Conservation (phyloP, 208 protist genomes). For the Crithidia sp. region DNA sequence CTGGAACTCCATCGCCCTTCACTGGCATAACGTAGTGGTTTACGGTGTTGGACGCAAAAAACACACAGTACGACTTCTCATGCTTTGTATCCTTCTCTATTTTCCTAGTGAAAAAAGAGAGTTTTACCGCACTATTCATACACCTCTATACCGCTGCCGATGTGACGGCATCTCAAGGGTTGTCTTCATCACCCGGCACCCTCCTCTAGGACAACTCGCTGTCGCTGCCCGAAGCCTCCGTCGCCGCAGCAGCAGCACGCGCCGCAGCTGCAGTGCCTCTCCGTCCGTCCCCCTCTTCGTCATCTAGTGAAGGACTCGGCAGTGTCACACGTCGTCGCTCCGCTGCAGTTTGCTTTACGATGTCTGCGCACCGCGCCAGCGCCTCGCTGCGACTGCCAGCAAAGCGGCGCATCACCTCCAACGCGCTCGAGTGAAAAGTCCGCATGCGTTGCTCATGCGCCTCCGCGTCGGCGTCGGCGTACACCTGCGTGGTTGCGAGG, state of each 20-base stretch:
- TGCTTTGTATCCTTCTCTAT: no score
- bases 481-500: conserved; percentile 12
- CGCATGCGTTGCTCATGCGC: conserved; percentile 65
- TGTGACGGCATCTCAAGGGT: no score
- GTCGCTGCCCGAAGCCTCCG: conserved; percentile 2
- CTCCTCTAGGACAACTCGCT: neutral
- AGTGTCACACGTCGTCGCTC: conserved; percentile 7
- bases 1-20: no score
- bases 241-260: neutral
- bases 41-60: no score
- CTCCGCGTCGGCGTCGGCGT: conserved; percentile 12
- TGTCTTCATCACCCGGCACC: no score
- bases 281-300: neutral
- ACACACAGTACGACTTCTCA: no score
- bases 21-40: no score
- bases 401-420: conserved; percentile 76
- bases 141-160: no score
- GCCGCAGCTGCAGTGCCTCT: neutral
- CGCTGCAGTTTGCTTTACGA: conserved; percentile 56
- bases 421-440: conserved; percentile 72
- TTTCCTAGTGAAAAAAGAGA: no score
- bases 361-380: conserved; percentile 68
- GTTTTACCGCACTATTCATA: no score
- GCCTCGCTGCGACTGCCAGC: conserved; percentile 78
- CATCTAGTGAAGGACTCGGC: neutral